Evolutionary conservation across 2,329 filamentous ascomycete genomes (phyloP), one percentile per base, ranked within the genome.

Genomic region (Aspergillus quadricinctus): DNA sequence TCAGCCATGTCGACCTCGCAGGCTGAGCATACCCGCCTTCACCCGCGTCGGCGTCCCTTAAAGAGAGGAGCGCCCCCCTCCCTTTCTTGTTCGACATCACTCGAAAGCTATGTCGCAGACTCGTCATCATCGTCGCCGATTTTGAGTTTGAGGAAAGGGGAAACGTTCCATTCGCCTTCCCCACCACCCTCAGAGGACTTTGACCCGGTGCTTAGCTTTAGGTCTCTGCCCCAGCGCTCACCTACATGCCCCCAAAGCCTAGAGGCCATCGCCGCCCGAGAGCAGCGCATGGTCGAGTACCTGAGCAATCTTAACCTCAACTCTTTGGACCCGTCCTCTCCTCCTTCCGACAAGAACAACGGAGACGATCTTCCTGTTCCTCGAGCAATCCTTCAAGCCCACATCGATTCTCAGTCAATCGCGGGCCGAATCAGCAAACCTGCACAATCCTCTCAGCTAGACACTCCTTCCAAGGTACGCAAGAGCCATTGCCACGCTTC

Each of bases 401-500:
- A 82, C 59, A 68, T 86, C 65, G 76, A 79, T 58, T 76, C 80
- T 57, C 77, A 62, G 52, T 60, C 71, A 54, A 50, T 53, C 14
- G 65, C 62, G 55, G 64, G 70, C 49, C 79, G 56, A 48, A 52
- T 61, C 60, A 63, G 69, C 75, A 59, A 67, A 58, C 65, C 53
- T 63, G 56, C 49, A 52, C 67, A 27, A 52, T 35, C 54, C 52
- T 79, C 61, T 67, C 69, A 58, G 79, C 80, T 71, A 66, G 52
- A 60, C 31, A 14, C 25, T 75, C 80, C 57, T 79, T 79, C 59
- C 75, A 81, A 60, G 48, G 28, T 31, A 21, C 43, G 72, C 82
- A 61, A 83, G 81, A 80, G 79, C 46, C 82, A 86, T 69, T 83
- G 86, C 68, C 88, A 92, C 75, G 83, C 84, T 57, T 94, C 90